These are phyloP conservation scores for Cladosporium sp. DNA, from an alignment of 2,329 filamentous ascomycete genomes.

Conservation along the genomic window DNA sequence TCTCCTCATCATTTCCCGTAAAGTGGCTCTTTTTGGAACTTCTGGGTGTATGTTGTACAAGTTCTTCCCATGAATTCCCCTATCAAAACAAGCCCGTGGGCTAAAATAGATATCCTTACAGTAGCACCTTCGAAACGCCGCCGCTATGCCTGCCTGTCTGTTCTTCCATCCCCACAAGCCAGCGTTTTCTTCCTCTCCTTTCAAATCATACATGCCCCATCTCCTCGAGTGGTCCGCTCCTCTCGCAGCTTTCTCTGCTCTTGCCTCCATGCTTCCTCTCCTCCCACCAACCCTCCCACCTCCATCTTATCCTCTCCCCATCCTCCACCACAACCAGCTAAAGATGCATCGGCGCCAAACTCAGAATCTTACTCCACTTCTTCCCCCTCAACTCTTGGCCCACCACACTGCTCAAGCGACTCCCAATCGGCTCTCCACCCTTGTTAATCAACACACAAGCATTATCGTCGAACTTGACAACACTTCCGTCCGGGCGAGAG, in stretches of 20 bases:
- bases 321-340: not conserved
- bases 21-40: not conserved
- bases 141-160: conserved; percentile 1
- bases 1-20: not conserved
- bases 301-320: not conserved
- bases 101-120: not conserved
- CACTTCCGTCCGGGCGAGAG: conserved; percentile 82
- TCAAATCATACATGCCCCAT: not conserved
- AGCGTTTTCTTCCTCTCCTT: not conserved
- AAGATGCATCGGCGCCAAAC: conserved; percentile 82
- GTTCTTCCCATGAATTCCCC: not conserved
- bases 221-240: not conserved
- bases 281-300: not conserved
- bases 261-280: not conserved
- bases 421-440: conserved; percentile 90
- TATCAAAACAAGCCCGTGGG: not conserved
- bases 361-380: conserved; percentile 98
- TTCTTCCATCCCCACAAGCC: not conserved
- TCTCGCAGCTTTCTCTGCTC: not conserved
- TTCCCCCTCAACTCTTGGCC: conserved; percentile 84
- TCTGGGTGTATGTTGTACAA: not conserved
- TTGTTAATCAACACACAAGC: conserved; percentile 98
- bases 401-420: conserved; percentile 85
- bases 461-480: conserved; percentile 95
- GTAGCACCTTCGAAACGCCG: not conserved